Evolutionary conservation across 352 stramenopile species (phyloP), one percentile per base, ranked within the genome.

Genomic region (Peronospora belbahrii): DNA sequence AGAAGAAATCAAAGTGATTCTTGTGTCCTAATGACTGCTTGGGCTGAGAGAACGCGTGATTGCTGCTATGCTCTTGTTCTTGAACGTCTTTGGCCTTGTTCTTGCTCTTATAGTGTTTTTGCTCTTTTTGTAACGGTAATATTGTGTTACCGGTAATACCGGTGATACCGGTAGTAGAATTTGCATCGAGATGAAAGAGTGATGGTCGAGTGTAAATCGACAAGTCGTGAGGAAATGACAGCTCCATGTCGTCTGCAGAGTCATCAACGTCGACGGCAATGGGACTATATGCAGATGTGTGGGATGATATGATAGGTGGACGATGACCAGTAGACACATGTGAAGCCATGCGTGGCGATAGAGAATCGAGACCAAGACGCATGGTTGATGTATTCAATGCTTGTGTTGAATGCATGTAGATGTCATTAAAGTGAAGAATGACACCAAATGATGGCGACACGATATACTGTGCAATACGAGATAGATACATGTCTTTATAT

Each of bases 231-330:
- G 20, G 38, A 14, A 38, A 19, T 14, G 35, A 31, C 4, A 42
- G 32, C 31, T 56, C 42, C 9, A 33, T 27, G 13, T 63, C 58
- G 43, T 63, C 50, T 5, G 27, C 25, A 5, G 50, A 61, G 35
- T 62, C 59, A 17, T 42, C n/a, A n/a, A n/a, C 38, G 14, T 65
- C 55, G 18, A 70, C 52, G 28, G 58, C 45, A n/a, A 70, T 67
- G 46, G 51, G 56, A 13, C 25, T 53, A 17, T 50, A 48, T 0
- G 47, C 32, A n/a, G 59, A 62, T n/a, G 44, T 42, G 13, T 13
- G 41, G 27, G 18, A 22, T 3, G 41, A 22, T 8, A 14, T 9
- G 27, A 6, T 6, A n/a, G n/a, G 4, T 22, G 13, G 33, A 1
- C 11, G 42, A 42, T 17, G 35, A 1, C 19, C 33, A 0, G 41